Conservation (phyloP, 148 eudicot species). For the Amaranthus palmeri region DNA sequence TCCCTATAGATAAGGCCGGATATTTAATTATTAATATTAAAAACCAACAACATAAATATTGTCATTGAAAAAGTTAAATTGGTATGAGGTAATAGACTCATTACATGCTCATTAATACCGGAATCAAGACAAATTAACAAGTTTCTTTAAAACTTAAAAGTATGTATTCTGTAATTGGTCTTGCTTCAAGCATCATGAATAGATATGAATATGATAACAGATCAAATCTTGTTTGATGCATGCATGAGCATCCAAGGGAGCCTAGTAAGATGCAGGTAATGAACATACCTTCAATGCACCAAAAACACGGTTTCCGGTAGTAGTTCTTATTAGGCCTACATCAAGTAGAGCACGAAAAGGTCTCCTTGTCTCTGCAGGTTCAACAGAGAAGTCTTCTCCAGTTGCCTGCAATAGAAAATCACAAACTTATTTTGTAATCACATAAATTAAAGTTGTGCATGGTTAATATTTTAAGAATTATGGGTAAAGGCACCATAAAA, state of each 20-base stretch:
- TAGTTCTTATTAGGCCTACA: conserved; percentile 72
- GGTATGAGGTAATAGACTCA: too few relatives aligned
- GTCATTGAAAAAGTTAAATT: too few relatives aligned
- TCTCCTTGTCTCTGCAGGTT: conserved; percentile 68
- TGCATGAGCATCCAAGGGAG: background rate
- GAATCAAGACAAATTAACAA: background rate
- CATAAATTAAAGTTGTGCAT: background rate
- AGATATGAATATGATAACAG: background rate
- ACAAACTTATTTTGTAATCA: background rate
- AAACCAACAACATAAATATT: too few relatives aligned
- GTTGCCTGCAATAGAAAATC: conserved; percentile 39
- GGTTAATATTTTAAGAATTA: background rate
- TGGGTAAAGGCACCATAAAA: background rate
- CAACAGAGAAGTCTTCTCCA: conserved; percentile 84
- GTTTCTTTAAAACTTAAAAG: background rate
- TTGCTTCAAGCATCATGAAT: background rate
- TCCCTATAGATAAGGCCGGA: conserved; percentile 33
- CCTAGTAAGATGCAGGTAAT: background rate
- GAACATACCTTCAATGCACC: conserved; percentile 71
- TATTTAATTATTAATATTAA: background rate
- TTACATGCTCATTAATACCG: background rate
- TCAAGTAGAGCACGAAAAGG: conserved; percentile 91
- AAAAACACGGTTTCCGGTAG: conserved; percentile 82
- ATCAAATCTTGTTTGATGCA: background rate
- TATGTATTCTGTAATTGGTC: background rate